Conservation (phyloP, 192 early-diverging fungal species). For the Coemansia sp. region DNA sequence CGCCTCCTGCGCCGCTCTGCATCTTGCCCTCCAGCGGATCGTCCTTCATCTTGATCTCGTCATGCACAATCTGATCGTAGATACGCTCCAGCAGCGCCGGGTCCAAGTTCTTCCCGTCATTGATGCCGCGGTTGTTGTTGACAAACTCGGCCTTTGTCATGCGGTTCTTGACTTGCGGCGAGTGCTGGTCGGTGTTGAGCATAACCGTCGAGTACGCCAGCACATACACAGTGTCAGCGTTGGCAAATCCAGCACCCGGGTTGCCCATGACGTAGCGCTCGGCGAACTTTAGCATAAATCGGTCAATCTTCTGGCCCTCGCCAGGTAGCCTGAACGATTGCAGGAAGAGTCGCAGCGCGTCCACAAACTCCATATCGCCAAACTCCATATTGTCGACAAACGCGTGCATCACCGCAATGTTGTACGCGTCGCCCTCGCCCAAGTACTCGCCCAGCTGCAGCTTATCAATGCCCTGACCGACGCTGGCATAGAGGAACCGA, state of each 20-base stretch:
- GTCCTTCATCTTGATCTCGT: slow-evolving; percentile 96
- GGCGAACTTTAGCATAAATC: slow-evolving; percentile 98
- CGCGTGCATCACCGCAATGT: slow-evolving; percentile 96
- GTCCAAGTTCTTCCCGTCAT: slow-evolving; percentile 82
- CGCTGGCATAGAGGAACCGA: slow-evolving; percentile 62
- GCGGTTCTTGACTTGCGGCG: slow-evolving; percentile 79
- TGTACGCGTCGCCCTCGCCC: slow-evolving; percentile 90
- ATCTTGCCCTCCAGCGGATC: slow-evolving; percentile 59
- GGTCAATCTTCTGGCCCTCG: slow-evolving; percentile 95
- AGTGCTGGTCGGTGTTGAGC: slow-evolving; percentile 94
- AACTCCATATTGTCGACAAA: slow-evolving; percentile 94
- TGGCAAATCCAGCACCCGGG: slow-evolving; percentile 74
- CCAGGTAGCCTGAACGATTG: slow-evolving; percentile 92
- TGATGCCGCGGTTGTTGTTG: slow-evolving; percentile 92
- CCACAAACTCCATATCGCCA: slow-evolving; percentile 68
- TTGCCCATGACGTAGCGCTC: slow-evolving; percentile 89
- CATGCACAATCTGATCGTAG: slow-evolving; percentile 77
- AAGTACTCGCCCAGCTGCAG: slow-evolving; percentile 90
- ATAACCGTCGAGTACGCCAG: slow-evolving; percentile 92
- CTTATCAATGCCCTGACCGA: slow-evolving; percentile 85
- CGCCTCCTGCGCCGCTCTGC: slow-evolving; percentile 36
- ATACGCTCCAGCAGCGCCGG: slow-evolving; percentile 71
- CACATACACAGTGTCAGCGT: slow-evolving; percentile 93
- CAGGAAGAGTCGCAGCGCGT: slow-evolving; percentile 81
- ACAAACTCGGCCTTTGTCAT: slow-evolving; percentile 90